phyloP scores from a whole-genome alignment of 371 early-diverging fungal species.

The Rhizomucor pusillus region DNA sequence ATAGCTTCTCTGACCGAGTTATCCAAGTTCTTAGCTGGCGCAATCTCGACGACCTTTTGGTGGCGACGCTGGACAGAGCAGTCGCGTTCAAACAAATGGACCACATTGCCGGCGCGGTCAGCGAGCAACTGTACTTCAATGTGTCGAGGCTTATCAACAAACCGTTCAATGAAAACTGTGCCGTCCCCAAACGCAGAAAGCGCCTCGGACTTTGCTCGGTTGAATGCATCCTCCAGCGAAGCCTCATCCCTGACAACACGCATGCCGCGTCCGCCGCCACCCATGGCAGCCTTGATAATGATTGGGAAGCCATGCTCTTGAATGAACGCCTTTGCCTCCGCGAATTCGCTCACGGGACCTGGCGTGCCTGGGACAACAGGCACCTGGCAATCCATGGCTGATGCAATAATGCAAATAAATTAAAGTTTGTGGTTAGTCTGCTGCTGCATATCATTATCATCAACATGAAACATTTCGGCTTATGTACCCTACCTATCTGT shows the following conservation, averaged over 20 bases:
- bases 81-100: slow-evolving; percentile 93
- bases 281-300: slow-evolving; percentile 97
- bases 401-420: too few species aligned
- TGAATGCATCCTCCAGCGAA: slow-evolving; percentile 70
- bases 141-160: slow-evolving; percentile 90
- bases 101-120: slow-evolving; percentile 85
- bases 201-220: slow-evolving; percentile 87
- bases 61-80: slow-evolving; percentile 98
- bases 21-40: slow-evolving; percentile 78
- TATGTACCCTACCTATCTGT: slow-evolving; percentile 58
- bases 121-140: slow-evolving; percentile 97
- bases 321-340: slow-evolving; percentile 74
- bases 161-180: slow-evolving; percentile 92
- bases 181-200: slow-evolving; percentile 92
- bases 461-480: slow-evolving; percentile 24
- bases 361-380: slow-evolving; percentile 89
- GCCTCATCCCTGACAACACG: slow-evolving; percentile 78
- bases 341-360: slow-evolving; percentile 72
- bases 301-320: slow-evolving; percentile 86
- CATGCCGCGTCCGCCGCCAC: slow-evolving; percentile 98
- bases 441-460: background rate
- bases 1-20: slow-evolving; percentile 74
- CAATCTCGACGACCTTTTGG: slow-evolving; percentile 97
- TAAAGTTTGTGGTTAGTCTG: too few species aligned
- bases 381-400: slow-evolving; percentile 75